Evolutionary conservation across 768 basidiomycete genomes (phyloP).

Genomic region (Hericium coralloides): DNA sequence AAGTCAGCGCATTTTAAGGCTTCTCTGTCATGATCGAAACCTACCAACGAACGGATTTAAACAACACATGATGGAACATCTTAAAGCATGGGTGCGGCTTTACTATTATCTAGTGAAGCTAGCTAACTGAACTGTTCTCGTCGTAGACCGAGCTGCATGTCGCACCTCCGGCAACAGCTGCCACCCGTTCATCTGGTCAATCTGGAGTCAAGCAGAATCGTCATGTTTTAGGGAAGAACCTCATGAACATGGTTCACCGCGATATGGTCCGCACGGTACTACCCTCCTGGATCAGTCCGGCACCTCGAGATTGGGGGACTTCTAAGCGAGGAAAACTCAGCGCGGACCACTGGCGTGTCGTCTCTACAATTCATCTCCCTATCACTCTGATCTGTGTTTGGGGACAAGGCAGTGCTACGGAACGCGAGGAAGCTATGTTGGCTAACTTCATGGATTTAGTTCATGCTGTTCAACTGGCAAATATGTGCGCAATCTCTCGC

Average conservation of each 20-base stretch:
- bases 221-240: slow-evolving; percentile 20
- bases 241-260: slow-evolving; percentile 21
- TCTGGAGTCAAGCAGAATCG: not conserved
- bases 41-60: too few species aligned
- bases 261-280: slow-evolving; percentile 23
- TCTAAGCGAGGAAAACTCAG: slow-evolving; percentile 23
- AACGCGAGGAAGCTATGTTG: slow-evolving; percentile 12
- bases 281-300: slow-evolving; percentile 23
- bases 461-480: slow-evolving; percentile 16
- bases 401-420: slow-evolving; percentile 15
- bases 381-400: slow-evolving; percentile 29
- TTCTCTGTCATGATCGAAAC: too few species aligned
- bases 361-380: slow-evolving; percentile 24
- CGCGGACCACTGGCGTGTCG: slow-evolving; percentile 27
- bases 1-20: too few species aligned
- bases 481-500: slow-evolving; percentile 16
- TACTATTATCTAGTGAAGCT: too few species aligned
- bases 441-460: slow-evolving; percentile 25
- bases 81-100: too few species aligned
- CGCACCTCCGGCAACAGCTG: too few species aligned
- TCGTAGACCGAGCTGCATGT: too few species aligned
- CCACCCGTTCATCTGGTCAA: too few species aligned
- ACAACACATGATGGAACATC: too few species aligned
- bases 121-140: too few species aligned
- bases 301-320: slow-evolving; percentile 26